Evolutionary conservation across 1,284 basidiomycete species (phyloP), one percentile per base, ranked within the genome.

Genomic region (Cerrena zonata): DNA sequence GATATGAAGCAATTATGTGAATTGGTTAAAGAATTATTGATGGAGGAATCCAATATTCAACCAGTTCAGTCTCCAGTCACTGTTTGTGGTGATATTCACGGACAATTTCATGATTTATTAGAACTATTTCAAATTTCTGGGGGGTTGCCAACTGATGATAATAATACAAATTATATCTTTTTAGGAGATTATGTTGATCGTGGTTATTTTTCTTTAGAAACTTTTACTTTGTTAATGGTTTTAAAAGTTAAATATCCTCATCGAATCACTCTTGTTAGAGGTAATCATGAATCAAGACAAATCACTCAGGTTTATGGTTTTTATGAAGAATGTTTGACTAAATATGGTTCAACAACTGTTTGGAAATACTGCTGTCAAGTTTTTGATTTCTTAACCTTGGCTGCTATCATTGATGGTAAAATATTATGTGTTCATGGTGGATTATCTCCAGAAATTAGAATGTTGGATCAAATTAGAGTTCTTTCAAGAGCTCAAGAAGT

Each of bases 141-240:
- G 54, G 98, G 97, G 76, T 98, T 94, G 39, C 96, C 95, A n/a
- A n/a, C n/a, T n/a, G n/a, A n/a, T n/a, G n/a, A n/a, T n/a, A n/a
- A n/a, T 52, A 95, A 99, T 75, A 98, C 96, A 56, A 99, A 99
- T 75, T 99, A 99, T 72, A 88, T 99, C 61, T 99, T 99, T 78
- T 99, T 99, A 96, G 96, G 96, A 42, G 95, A 99, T 77, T 99
- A 98, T 66, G 96, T 99, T 61, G 96, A 99, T 77, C 86, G 96
- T 65, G 95, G 95, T 24, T 99, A 98, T 78, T 99, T 98, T 76
- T 97, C 93, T 15, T 96, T 99, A 49, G 95, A 99, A 74, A 99
- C 95, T 1, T 94, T 99, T 60, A 97, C 94, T 18, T 79, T 99
- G 15, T 87, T 99, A 49, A 94, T 99, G 49, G 93, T 95, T n/a